Base-by-base conservation (phyloP, 1,139 yeast species). In the Maudiozyma humilis region DNA sequence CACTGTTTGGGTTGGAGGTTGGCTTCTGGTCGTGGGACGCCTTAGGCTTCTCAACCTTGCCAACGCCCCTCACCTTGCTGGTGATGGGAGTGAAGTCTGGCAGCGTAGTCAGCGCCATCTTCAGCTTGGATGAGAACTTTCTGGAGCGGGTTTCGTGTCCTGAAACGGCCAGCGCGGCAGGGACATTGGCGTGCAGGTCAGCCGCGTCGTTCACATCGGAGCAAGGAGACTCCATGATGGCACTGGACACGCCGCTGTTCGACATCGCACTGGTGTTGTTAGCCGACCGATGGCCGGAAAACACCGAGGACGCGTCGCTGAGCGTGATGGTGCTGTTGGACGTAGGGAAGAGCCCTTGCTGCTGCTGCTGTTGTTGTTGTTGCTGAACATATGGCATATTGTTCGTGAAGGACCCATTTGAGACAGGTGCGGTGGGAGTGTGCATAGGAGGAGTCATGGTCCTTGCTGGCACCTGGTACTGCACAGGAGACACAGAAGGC, bases 1-100 rank as follows among this genome's bases (percentile, higher is more conserved):
- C 38, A 38, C 55, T 51, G 36, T 51, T 50, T 32, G 52, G 42
- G 8, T 49, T 47, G 10, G 55, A 52, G 5, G 47, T 44, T n/a
- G 49, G 42, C n/a, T 47, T 43, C 4, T 48, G 44, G 18, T 47
- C 52, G 13, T 27, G 16, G 4, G 48, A 48, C 2, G 52, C 43
- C 10, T 42, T 32, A 3, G 52, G 51, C 34, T 44, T 48, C 18
- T 32, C 30, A n/a, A 46, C 41, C 29, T 49, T 49, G 17, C 46
- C 44, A 6, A 23, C 10, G 3, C 18, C 19, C 13, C 40, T 39
- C 14, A 40, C 40, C 14, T 44, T 14, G 10, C 50, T 50, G 3
- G 53, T 12, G n/a, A 30, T 29, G 14, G 33, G 25, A n/a, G n/a
- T 45, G 45, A 50, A 50, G 3, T 42, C 51, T 30, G 48, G 55